These are phyloP conservation scores for Oxytropis ochrocephala DNA, from an alignment of 306 rosid genomes.

Conservation along the genomic window DNA sequence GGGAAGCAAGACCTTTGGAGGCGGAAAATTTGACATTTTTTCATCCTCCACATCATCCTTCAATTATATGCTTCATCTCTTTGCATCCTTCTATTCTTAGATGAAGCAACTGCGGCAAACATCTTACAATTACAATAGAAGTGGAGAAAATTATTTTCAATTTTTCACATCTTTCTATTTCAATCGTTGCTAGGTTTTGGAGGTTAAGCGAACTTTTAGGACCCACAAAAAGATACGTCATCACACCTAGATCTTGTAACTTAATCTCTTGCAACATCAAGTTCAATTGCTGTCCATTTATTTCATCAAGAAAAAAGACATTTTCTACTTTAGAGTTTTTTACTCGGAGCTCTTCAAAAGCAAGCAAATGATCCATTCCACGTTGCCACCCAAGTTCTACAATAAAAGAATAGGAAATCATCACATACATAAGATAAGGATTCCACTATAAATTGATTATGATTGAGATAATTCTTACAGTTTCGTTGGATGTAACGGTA, in stretches of 20 bases:
- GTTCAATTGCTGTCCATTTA: neutral
- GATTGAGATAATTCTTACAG: no score
- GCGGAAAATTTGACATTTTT: neutral
- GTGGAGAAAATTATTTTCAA: neutral
- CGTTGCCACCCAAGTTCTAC: no score
- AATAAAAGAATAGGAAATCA: no score
- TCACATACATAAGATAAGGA: no score
- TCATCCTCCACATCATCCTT: neutral
- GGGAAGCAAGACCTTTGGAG: neutral
- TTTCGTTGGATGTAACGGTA: no score
- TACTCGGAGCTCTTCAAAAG: no score
- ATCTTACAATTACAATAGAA: neutral
- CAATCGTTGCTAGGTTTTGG: rapidly evolving
- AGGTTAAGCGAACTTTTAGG: neutral
- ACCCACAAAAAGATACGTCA: neutral
- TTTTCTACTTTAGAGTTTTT: no score
- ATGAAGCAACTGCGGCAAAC: neutral
- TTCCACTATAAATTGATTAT: no score
- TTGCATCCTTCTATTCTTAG: neutral
- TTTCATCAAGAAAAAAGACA: neutral
- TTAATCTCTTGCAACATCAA: rapidly evolving
- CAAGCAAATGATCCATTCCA: no score
- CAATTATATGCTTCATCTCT: conserved; percentile 6
- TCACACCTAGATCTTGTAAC: rapidly evolving
- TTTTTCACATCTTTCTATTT: neutral